Percentiles rank a stretch among this genome's conserved stretches.
phyloP scores from a whole-genome alignment of 176 grass and related monocot species.

The Rhynchospora pubera region DNA sequence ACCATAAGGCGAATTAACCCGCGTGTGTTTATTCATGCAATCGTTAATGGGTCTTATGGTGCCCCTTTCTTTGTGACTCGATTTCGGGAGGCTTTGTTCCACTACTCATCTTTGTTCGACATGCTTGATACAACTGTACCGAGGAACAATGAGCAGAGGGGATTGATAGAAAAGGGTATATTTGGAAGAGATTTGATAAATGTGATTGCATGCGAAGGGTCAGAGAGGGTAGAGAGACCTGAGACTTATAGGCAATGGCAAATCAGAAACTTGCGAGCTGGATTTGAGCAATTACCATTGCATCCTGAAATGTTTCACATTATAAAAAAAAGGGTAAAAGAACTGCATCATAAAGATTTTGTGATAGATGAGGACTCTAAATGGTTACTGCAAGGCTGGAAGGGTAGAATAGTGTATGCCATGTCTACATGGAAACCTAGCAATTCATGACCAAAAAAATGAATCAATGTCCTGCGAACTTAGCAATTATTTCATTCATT shows the following conservation, averaged over 20 bases:
- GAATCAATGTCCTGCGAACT: not conserved
- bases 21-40: slow-evolving; percentile 32
- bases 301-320: slow-evolving; percentile 3
- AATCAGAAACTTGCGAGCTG: slow-evolving; percentile 19
- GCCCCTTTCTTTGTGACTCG: slow-evolving; percentile 46
- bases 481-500: slow-evolving; percentile 1
- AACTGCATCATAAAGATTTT: slow-evolving; percentile 24
- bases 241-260: slow-evolving; percentile 27
- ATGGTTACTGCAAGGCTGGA: slow-evolving; percentile 25
- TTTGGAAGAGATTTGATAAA: slow-evolving; percentile 24
- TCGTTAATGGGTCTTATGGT: slow-evolving; percentile 41
- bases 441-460: not conserved
- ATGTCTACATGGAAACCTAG: slow-evolving; percentile 28
- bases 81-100: slow-evolving; percentile 49
- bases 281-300: slow-evolving; percentile 22
- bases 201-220: slow-evolving; percentile 25
- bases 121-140: slow-evolving; percentile 46
- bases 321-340: slow-evolving; percentile 20
- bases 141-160: slow-evolving; percentile 27
- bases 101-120: slow-evolving; percentile 54
- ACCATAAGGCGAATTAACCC: slow-evolving; percentile 47
- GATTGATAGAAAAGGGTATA: slow-evolving; percentile 23
- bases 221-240: slow-evolving; percentile 18
- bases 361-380: slow-evolving; percentile 24
- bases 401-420: slow-evolving; percentile 22